Evolutionary conservation across 169 alveolate species (phyloP).

Genomic region (Plasmodium coatneyi): DNA sequence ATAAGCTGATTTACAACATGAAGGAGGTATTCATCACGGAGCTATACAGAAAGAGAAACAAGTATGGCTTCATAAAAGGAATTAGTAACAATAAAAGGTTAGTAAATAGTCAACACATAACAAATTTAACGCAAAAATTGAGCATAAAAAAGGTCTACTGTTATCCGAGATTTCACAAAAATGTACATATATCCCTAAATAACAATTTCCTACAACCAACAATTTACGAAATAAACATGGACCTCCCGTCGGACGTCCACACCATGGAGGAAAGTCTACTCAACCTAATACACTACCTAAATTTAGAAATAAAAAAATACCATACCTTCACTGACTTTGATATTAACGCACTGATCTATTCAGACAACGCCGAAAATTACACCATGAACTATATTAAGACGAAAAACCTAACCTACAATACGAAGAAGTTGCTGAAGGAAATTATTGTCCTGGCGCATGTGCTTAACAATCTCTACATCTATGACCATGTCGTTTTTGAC

Average conservation of each 20-base stretch:
- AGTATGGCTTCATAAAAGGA: slow-evolving; percentile 71
- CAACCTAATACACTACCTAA: slow-evolving; percentile 45
- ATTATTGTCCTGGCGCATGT: slow-evolving; percentile 39
- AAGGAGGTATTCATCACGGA: slow-evolving; percentile 68
- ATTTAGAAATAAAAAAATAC: slow-evolving; percentile 59
- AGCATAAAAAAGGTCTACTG: slow-evolving; percentile 56
- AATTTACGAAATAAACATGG: slow-evolving; percentile 60
- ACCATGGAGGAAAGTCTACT: slow-evolving; percentile 49
- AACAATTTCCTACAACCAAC: slow-evolving; percentile 70
- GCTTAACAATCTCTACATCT: slow-evolving; percentile 33
- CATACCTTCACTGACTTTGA: slow-evolving; percentile 58
- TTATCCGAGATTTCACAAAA: slow-evolving; percentile 72
- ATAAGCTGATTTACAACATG: slow-evolving; percentile 40
- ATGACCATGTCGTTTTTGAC: slow-evolving; percentile 46
- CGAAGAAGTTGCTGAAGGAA: slow-evolving; percentile 65
- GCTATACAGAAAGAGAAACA: slow-evolving; percentile 66
- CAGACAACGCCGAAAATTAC: slow-evolving; percentile 55
- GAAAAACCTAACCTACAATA: slow-evolving; percentile 40
- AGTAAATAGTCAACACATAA: slow-evolving; percentile 34
- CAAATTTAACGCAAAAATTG: slow-evolving; percentile 26
- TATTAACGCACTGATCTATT: slow-evolving; percentile 45
- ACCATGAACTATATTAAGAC: slow-evolving; percentile 47
- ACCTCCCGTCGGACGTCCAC: background rate
- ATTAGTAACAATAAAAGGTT: slow-evolving; percentile 57
- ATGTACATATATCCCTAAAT: slow-evolving; percentile 53